These are phyloP conservation scores for Geotrichum ghanense DNA, from an alignment of 805 yeast genomes.

Conservation along the genomic window DNA sequence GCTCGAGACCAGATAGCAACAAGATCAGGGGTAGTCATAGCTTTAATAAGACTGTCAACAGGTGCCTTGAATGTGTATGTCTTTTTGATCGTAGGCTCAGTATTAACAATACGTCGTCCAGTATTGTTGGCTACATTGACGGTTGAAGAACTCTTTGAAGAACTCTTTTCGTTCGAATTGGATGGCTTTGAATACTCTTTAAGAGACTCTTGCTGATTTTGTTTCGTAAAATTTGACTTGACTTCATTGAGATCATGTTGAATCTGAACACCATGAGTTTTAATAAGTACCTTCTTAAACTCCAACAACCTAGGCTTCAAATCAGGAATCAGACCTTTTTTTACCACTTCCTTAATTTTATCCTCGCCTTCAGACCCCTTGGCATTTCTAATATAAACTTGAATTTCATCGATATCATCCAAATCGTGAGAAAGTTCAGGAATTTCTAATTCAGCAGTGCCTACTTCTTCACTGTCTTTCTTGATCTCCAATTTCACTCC, in stretches of 20 bases:
- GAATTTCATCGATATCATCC: slow-evolving; percentile 56
- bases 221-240: slow-evolving; percentile 42
- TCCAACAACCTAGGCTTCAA: slow-evolving; percentile 46
- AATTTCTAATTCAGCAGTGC: slow-evolving; percentile 62
- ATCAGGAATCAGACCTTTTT: slow-evolving; percentile 54
- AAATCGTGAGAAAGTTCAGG: slow-evolving; percentile 96
- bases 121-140: slow-evolving; percentile 21
- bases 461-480: slow-evolving; percentile 26
- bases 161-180: slow-evolving; percentile 5
- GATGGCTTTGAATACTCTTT: slow-evolving; percentile 9
- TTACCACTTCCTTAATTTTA: slow-evolving; percentile 39
- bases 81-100: slow-evolving; percentile 41
- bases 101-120: slow-evolving; percentile 58
- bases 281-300: slow-evolving; percentile 72
- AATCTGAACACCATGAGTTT: slow-evolving; percentile 70
- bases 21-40: slow-evolving; percentile 65
- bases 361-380: slow-evolving; percentile 41
- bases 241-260: slow-evolving; percentile 67
- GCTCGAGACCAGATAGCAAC: slow-evolving; percentile 90
- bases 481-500: slow-evolving; percentile 47
- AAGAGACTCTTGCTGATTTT: slow-evolving; percentile 30
- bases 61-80: slow-evolving; percentile 54
- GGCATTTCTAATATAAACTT: neutral
- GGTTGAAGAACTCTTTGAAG: slow-evolving; percentile 7
- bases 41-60: slow-evolving; percentile 71